Base-by-base conservation (phyloP, 2,329 filamentous ascomycete genomes). In the Penicillium crustosum region DNA sequence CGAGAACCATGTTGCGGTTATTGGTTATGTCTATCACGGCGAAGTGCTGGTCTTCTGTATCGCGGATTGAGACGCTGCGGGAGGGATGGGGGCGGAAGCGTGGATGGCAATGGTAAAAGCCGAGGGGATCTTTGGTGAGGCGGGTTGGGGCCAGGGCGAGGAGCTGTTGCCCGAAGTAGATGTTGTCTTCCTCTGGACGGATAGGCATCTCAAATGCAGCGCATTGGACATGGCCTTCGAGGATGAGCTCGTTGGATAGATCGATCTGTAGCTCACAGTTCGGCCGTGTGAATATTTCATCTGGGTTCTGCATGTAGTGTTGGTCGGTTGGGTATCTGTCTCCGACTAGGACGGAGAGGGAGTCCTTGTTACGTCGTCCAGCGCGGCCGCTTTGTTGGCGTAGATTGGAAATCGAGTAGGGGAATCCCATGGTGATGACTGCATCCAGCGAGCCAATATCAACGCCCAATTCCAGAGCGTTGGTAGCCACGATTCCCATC, bases 151-250 rank as follows among this genome's bases (percentile, higher is more conserved):
- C 91, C 23, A 97, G 84, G 43, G 86, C 83, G 0, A 80, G 75
- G 2, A 97, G 81, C 55, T 90, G 86, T 12, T 84, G 78, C 3
- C 91, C 90, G 70, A 99, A 96, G 73, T 95, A 99, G 21, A 79
- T 71, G 2, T 78, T 78, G 71, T 99, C 94, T 61, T 90, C 84
- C 25, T 83, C 83, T 0, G 91, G 85, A n/a, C 85, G 84, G 58
- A 99, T 90, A 0, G 94, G 93, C 88, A 97, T 93, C 71, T 99
- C 94, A 68, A 90, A 89, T 2, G 94, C 94, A 0, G 94, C 94
- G 69, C 94, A 99, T 74, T 99, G 94, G 7, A 99, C 82, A 69
- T 99, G 94, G 0, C 93, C 93, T 78, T 97, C 94, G 0, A 94
- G 81, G 6, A 97, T 89, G 4, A 97, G 84, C 79, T 96, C 86